phyloP scores from a whole-genome alignment of 306 rosid species.

The Lotus japonicus region DNA sequence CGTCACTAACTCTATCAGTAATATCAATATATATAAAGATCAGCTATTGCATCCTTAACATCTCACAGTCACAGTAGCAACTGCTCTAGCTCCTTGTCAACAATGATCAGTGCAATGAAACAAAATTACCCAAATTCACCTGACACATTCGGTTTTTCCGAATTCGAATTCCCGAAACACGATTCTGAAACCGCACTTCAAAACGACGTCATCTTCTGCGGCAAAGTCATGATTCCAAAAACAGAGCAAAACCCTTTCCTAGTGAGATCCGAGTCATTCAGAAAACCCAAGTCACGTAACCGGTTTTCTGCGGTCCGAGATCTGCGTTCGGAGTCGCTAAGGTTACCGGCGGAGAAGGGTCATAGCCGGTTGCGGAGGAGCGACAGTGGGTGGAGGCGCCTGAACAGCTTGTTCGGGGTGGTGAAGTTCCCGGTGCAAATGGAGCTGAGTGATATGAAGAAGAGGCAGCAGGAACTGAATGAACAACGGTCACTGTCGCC shows the following conservation, averaged over 20 bases:
- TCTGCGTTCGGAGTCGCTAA: neutral
- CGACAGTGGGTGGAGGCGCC: neutral
- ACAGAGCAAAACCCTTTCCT: neutral
- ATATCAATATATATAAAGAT: too few species aligned
- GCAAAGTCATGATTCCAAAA: neutral
- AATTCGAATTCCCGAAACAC: neutral
- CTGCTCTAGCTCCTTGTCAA: too few species aligned
- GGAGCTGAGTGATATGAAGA: constrained; percentile 22
- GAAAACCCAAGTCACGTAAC: neutral
- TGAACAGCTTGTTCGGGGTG: constrained; percentile 10
- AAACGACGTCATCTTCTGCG: constrained; percentile 14
- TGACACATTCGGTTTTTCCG: neutral
- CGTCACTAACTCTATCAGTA: too few species aligned
- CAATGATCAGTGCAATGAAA: too few species aligned
- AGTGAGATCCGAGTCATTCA: neutral
- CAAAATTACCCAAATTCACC: too few species aligned
- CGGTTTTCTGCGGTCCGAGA: neutral
- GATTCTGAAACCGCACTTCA: neutral
- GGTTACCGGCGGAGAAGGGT: neutral
- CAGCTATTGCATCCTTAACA: too few species aligned
- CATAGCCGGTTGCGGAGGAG: neutral
- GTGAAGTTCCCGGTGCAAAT: constrained; percentile 19
- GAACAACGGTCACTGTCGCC: neutral
- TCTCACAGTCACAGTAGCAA: too few species aligned
- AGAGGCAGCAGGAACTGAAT: constrained; percentile 12